Evolutionary conservation across 371 early-diverging fungal genomes (phyloP).

Genomic region (Syncephalastrum sp.): DNA sequence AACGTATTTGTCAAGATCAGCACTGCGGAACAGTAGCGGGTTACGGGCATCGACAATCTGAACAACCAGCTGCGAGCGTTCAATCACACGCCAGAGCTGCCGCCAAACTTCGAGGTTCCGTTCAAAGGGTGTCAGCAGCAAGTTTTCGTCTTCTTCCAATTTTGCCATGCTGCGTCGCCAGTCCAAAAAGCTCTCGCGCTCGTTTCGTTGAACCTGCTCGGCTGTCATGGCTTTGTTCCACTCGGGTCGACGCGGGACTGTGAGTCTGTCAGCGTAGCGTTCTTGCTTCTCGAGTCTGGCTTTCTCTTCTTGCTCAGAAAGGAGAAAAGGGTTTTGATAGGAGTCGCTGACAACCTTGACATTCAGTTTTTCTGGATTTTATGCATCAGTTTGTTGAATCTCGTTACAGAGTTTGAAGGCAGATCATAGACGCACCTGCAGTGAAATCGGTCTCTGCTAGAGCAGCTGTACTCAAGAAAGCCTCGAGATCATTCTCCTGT

Average conservation of each 20-base stretch:
- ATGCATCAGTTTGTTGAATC: neutral
- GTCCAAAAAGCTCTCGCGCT: conserved; percentile 84
- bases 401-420: neutral
- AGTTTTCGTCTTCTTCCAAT: conserved; percentile 86
- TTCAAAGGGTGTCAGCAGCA: conserved; percentile 97
- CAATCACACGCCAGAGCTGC: conserved; percentile 99
- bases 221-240: conserved; percentile 90
- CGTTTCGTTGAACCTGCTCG: conserved; percentile 76
- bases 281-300: conserved; percentile 74
- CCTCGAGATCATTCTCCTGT: conserved; percentile 95
- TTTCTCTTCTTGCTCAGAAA: conserved; percentile 75
- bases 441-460: conserved; percentile 96
- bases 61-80: conserved; percentile 94
- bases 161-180: conserved; percentile 92
- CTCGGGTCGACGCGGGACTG: conserved; percentile 85
- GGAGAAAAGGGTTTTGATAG: conserved; percentile 81
- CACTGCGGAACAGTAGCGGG: conserved; percentile 92
- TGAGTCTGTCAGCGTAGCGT: conserved; percentile 68
- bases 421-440: conserved; percentile 58
- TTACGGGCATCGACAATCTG: conserved; percentile 99
- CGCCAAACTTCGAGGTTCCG: conserved; percentile 99
- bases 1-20: conserved; percentile 93
- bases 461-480: conserved; percentile 92
- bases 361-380: conserved; percentile 74
- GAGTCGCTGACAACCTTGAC: conserved; percentile 80